Percentiles rank a stretch among this genome's conserved stretches.
Evolutionary conservation across 768 basidiomycete species (phyloP).

Genomic region (Podaxis rugospora): DNA sequence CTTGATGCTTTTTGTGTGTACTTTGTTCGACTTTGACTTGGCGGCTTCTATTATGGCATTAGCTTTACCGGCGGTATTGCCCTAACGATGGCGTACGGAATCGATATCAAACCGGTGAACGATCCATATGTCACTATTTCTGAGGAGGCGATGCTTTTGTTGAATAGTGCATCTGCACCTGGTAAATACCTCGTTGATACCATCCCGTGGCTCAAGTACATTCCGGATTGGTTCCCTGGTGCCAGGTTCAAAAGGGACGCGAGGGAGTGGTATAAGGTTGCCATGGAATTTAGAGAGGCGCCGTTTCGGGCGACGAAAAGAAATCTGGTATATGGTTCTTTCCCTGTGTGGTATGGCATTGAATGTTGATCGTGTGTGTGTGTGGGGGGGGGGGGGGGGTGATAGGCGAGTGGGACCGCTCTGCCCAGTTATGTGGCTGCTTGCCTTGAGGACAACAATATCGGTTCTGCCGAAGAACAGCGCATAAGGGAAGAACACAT

Average conservation of each 20-base stretch:
- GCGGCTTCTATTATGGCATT: neutral
- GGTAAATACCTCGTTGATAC: conserved; percentile 33
- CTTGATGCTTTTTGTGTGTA: neutral
- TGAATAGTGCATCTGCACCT: conserved; percentile 2
- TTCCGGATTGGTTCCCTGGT: conserved; percentile 56
- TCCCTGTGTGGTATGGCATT: neutral
- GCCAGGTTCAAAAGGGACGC: conserved; percentile 50
- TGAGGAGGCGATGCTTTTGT: conserved; percentile 30
- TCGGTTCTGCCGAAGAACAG: neutral
- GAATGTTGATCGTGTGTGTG: neutral
- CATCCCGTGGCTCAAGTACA: conserved; percentile 26
- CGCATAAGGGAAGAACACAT: neutral
- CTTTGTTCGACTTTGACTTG: neutral
- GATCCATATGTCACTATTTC: conserved; percentile 38
- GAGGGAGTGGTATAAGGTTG: conserved; percentile 30
- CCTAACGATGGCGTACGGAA: conserved; percentile 39
- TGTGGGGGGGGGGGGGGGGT: too few species aligned
- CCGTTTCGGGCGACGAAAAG: conserved; percentile 25
- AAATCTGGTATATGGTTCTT: conserved; percentile 13
- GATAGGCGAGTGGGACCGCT: neutral
- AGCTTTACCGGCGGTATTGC: conserved; percentile 36
- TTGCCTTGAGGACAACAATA: conserved; percentile 9
- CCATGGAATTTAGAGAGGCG: conserved; percentile 27
- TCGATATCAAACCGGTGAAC: conserved; percentile 28
- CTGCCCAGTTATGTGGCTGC: neutral